Evolutionary conservation across 257 asterid genomes (phyloP), one percentile per base, ranked within the genome.

Genomic region (Solanum neorickii): DNA sequence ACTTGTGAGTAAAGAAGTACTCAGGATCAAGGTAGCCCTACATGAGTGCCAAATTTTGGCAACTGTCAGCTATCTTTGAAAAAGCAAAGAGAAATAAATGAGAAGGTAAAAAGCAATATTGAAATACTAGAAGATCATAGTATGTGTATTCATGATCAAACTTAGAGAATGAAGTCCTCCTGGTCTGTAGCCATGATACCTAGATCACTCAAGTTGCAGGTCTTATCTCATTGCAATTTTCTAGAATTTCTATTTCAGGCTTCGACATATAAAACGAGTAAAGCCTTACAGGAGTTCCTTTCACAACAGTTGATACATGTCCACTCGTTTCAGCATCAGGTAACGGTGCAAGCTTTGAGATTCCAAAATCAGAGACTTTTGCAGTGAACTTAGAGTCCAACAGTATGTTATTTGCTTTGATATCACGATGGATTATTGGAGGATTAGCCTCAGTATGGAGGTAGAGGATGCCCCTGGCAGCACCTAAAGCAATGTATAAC

Each of bases 381-480:
- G 85, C 85, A 12, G 29, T 82, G 70, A 82, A 82, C 44, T 82
- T 82, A 10, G 85, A 82, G 69, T 82, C 85, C 29, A 82, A 82
- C 21, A 82, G 85, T 82, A 82, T 82, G 85, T 82, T 82, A 31
- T 82, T 82, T 82, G 85, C 85, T 62, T 82, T 82, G 85, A 82
- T 33, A 31, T 82, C 85, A 31, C 69, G 85, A 82, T 82, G 85
- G 25, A 82, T 82, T 49, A 82, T 82, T 49, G 85, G 85, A 47
- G 85, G 85, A 82, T 82, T n/a, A 49, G 85, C 85, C 49, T 82
- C 85, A 82, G 85, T 82, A 31, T 82, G 85, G 46, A 82, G 85
- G 85, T 82, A 82, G 46, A 82, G 69, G 66, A 82, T 31, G 20
- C 85, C 85, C 69, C 85, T 82, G 85, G 85, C 69, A 49, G 85